These are phyloP conservation scores for Apiosordaria backusii DNA, from an alignment of 495 filamentous ascomycete species.

Conservation along the genomic window DNA sequence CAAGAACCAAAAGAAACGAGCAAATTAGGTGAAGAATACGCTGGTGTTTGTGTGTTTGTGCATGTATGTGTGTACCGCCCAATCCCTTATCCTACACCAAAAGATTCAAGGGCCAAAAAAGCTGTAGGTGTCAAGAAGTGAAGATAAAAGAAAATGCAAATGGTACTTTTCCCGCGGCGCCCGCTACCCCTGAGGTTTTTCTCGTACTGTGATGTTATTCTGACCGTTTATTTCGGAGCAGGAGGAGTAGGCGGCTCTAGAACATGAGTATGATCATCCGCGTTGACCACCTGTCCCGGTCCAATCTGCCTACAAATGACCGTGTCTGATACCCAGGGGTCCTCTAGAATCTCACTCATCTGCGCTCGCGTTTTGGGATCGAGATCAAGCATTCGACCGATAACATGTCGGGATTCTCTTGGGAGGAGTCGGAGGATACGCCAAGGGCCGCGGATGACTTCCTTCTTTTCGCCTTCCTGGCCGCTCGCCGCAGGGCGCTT, in stretches of 20 bases:
- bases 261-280: constrained; percentile 51
- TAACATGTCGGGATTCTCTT: constrained; percentile 82
- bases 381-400: constrained; percentile 88
- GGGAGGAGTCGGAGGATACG: constrained; percentile 87
- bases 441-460: constrained; percentile 90
- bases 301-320: constrained; percentile 52
- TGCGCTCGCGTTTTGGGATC: constrained; percentile 79
- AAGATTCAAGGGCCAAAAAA: background rate
- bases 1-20: background rate
- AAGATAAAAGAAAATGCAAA: background rate
- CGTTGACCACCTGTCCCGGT: constrained; percentile 41
- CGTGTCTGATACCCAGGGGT: constrained; percentile 82
- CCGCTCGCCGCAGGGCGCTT: constrained; percentile 4
- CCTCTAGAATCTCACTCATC: constrained; percentile 77
- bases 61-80: background rate
- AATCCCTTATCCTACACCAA: background rate
- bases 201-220: too few relatives aligned
- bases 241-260: constrained; percentile 48
- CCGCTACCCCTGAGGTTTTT: too few relatives aligned
- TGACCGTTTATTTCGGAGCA: constrained; percentile 11
- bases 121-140: background rate
- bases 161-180: background rate
- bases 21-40: background rate
- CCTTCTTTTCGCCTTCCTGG: constrained; percentile 53
- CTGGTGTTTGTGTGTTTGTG: background rate